Evolutionary conservation across 1,284 basidiomycete genomes (phyloP).

Genomic region (Rhodotorula mucilaginosa): DNA sequence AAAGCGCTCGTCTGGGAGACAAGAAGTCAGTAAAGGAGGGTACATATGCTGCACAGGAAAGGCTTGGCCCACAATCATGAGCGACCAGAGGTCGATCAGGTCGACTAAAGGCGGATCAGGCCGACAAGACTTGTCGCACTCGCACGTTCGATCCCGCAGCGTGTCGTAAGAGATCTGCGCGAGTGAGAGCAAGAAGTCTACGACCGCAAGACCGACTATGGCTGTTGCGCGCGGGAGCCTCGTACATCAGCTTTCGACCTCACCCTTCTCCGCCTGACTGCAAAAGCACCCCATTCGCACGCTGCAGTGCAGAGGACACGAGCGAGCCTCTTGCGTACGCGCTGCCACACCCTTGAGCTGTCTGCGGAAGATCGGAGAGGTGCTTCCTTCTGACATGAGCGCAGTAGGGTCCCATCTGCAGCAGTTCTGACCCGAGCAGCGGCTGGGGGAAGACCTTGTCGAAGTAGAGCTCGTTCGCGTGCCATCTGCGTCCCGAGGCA

Average conservation of each 20-base stretch:
- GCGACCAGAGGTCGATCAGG: not conserved
- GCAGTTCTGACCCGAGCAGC: no score
- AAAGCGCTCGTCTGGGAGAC: not conserved
- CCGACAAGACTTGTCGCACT: not conserved
- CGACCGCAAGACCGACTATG: not conserved
- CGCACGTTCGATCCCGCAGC: not conserved
- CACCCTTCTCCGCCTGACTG: no score
- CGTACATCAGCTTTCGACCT: not conserved
- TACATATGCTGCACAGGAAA: not conserved
- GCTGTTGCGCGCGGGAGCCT: not conserved
- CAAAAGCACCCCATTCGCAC: constrained; percentile 9
- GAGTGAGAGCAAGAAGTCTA: constrained; percentile 12
- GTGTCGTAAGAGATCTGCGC: constrained; percentile 1
- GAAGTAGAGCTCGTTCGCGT: no score
- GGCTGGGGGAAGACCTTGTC: no score
- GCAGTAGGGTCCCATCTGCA: no score
- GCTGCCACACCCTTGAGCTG: not conserved
- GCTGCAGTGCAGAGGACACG: not conserved
- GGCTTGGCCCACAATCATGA: not conserved
- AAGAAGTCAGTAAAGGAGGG: not conserved
- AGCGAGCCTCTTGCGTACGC: not conserved
- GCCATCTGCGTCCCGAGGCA: no score
- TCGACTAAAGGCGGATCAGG: not conserved
- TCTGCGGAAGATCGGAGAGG: not conserved
- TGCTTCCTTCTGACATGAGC: no score